Percentiles rank a stretch among this genome's conserved stretches.
phyloP scores from a whole-genome alignment of 768 basidiomycete genomes.

The Mycena leptocephala region DNA sequence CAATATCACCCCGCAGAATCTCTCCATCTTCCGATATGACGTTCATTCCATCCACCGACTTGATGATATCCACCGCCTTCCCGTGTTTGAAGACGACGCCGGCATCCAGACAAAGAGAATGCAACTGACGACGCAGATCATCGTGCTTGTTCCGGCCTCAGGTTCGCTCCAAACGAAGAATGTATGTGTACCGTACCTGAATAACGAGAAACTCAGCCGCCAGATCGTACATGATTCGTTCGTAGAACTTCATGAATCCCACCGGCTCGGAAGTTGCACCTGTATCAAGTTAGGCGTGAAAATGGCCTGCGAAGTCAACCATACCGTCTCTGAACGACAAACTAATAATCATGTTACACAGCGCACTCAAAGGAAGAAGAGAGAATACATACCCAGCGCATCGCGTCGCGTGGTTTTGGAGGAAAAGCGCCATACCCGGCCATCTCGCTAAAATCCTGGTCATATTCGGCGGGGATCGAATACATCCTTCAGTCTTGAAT shows the following conservation, averaged over 20 bases:
- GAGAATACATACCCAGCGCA: slow-evolving; percentile 15
- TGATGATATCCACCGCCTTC: background rate
- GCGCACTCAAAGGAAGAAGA: background rate
- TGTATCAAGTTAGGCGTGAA: background rate
- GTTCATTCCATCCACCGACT: background rate
- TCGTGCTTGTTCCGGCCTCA: slow-evolving; percentile 16
- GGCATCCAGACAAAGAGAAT: slow-evolving; percentile 14
- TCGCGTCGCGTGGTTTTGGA: background rate
- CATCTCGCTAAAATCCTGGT: slow-evolving; percentile 20
- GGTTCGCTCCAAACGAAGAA: background rate
- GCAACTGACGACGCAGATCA: slow-evolving; percentile 10
- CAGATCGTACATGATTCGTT: slow-evolving; percentile 21
- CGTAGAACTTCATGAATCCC: slow-evolving; percentile 30
- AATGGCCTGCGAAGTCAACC: background rate
- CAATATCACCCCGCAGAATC: slow-evolving; percentile 9
- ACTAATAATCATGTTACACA: background rate
- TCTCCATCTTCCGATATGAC: slow-evolving; percentile 6
- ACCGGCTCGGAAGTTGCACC: slow-evolving; percentile 15
- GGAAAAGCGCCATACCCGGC: slow-evolving; percentile 24
- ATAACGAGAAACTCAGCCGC: slow-evolving; percentile 25
- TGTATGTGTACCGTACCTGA: slow-evolving; percentile 3
- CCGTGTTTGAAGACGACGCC: slow-evolving; percentile 19
- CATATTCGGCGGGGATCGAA: slow-evolving; percentile 31
- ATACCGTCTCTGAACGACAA: slow-evolving; percentile 24
- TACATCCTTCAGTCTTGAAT: slow-evolving; percentile 23